Evolutionary conservation across 2,329 filamentous ascomycete species (phyloP), one percentile per base, ranked within the genome.

Genomic region (Juglanconis oblonga): DNA sequence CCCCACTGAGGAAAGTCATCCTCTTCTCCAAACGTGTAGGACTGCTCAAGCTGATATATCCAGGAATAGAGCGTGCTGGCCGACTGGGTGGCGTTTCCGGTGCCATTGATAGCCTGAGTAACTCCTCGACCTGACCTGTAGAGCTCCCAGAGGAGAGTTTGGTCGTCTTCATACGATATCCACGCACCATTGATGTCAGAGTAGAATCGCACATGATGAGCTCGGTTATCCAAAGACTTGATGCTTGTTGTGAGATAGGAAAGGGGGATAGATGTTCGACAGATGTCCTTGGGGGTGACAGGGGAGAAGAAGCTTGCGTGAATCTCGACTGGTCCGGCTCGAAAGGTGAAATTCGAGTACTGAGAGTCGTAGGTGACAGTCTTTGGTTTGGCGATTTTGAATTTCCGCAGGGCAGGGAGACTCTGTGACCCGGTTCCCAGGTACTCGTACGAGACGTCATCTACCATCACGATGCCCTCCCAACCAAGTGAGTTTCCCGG

Each of bases 201-300:
- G 65, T 88, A 89, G 53, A 86, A 71, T 66, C 84, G 81, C 33
- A 89, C 75, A 62, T 83, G 24, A 45, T 66, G 65, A 1, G 58
- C 35, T 17, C 52, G 24, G 8, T 55, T 77, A 54, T 87, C 82
- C 60, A 77, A 78, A 4, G 89, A 89, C 55, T 84, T 79, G 11
- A 90, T 87, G 68, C 86, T 77, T 35, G 91, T 79, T 4, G 84
- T 87, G 57, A 94, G 70, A 70, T 94, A 94, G 29, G 87, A 86
- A 9, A 90, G 89, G 3, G 91, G 90, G 29, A 92, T 83, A n/a
- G 88, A 85, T 74, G 91, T 89, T 62, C 89, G 83, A 67, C 91
- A 77, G 56, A 88, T 91, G 58, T 89, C 91, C 4, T 87, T 89
- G 3, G 89, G 88, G 0, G 89, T 92, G 50, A 92, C 87, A 2